Evolutionary conservation across 2,329 filamentous ascomycete genomes (phyloP).

Genomic region (Xylogone sp.): DNA sequence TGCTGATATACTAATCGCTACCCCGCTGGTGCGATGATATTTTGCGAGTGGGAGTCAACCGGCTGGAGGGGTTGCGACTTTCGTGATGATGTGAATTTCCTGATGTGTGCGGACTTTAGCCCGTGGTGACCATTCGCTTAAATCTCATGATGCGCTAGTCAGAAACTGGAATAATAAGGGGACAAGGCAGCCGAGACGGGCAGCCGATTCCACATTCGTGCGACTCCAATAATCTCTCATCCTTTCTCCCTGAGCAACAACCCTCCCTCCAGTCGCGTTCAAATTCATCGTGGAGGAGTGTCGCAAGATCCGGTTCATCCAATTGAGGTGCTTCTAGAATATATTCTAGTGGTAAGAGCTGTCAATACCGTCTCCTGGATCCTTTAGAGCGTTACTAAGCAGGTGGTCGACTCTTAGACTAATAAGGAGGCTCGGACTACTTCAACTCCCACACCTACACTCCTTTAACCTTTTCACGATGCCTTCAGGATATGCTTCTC

Average conservation of each 20-base stretch:
- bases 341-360: not conserved
- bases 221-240: not conserved
- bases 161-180: not conserved
- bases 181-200: not conserved
- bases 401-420: not conserved
- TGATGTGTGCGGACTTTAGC: constrained; percentile 1
- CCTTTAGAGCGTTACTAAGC: not conserved
- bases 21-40: not conserved
- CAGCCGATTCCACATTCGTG: not conserved
- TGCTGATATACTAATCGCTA: not conserved
- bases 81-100: constrained; percentile 2
- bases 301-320: not conserved
- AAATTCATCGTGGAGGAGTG: not conserved
- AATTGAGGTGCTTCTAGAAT: not conserved
- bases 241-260: not conserved
- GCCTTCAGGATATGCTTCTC: constrained; percentile 65
- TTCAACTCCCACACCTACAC: not conserved
- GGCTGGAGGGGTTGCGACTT: not conserved
- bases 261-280: not conserved
- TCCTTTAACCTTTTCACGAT: constrained; percentile 26
- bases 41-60: not conserved
- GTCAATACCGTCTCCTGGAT: too few relatives aligned
- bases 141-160: not conserved
- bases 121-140: not conserved
- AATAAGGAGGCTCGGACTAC: constrained; percentile 2